Base-by-base conservation (phyloP, 768 basidiomycete species). In the Naganishia friedmannii region DNA sequence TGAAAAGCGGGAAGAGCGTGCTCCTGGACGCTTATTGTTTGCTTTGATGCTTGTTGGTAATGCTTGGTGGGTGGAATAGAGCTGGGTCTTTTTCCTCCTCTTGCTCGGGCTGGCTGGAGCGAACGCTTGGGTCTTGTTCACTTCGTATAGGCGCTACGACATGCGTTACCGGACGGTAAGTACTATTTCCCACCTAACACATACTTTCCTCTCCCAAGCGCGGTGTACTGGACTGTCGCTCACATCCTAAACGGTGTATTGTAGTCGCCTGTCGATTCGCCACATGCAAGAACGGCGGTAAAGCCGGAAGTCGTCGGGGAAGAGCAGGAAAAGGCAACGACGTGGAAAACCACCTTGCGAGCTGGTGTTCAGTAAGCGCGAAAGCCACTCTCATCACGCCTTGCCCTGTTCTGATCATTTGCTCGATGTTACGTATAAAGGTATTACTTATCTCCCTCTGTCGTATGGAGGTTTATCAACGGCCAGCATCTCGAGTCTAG, bases 121-220 rank as follows among this genome's bases (percentile, higher is more conserved):
- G 12, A 80, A 80, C 57, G 74, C 79, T 2, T 68, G 73, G 51
- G 78, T 78, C 69, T 74, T 80, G 13, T 79, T 80, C 74, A 77
- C 76, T 2, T 67, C 75, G 13, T 77, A 77, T 60, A 75, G 78
- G 57, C 77, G 73, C 10, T 80, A 80, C 65, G 79, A 80, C 65
- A 75, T 80, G 74, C 77, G 77, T 53, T 70, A 77, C 29, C 74
- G 79, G 10, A 71, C 74, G 29, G 79, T 78, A 55, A 65, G 76
- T n/a, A n/a, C n/a, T n/a, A n/a, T n/a, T n/a, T n/a, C n/a, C n/a
- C n/a, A n/a, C n/a, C n/a, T n/a, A n/a, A n/a, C n/a, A n/a, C n/a
- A n/a, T n/a, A n/a, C n/a, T n/a, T n/a, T n/a, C n/a, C n/a, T n/a
- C n/a, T n/a, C n/a, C n/a, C n/a, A n/a, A n/a, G n/a, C n/a, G n/a